phyloP scores from a whole-genome alignment of 176 grass and related monocot species.

The Musa acuminata region DNA sequence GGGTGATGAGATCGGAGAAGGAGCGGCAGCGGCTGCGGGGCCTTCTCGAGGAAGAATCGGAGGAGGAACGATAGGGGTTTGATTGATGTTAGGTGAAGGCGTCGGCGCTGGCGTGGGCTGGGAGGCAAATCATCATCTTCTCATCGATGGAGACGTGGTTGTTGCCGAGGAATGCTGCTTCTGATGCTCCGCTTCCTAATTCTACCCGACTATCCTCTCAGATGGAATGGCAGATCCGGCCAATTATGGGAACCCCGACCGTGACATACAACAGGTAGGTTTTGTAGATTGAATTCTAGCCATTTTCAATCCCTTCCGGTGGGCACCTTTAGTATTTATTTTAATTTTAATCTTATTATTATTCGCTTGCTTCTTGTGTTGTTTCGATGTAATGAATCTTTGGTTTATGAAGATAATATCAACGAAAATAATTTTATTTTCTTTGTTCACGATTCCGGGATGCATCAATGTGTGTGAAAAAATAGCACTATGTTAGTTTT shows the following conservation, averaged over 20 bases:
- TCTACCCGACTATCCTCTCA: constrained; percentile 24
- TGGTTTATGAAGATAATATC: too few relatives aligned
- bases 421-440: too few relatives aligned
- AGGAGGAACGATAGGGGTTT: background rate
- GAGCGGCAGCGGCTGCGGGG: too few relatives aligned
- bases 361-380: too few relatives aligned
- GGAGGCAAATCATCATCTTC: constrained; percentile 10
- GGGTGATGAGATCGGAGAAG: too few relatives aligned
- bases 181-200: constrained; percentile 24
- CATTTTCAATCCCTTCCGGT: background rate
- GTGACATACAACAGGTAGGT: constrained; percentile 30
- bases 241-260: constrained; percentile 35
- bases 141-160: constrained; percentile 30
- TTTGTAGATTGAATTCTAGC: background rate
- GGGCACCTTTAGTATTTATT: background rate
- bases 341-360: too few relatives aligned
- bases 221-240: constrained; percentile 51
- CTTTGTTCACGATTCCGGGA: too few relatives aligned
- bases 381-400: too few relatives aligned
- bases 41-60: background rate
- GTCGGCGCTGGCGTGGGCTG: background rate
- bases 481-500: too few relatives aligned
- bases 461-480: too few relatives aligned
- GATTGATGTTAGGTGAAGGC: constrained; percentile 37
- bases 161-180: background rate